These are phyloP conservation scores for Lomentospora prolificans DNA, from an alignment of 2,329 filamentous ascomycete species.

Conservation along the genomic window DNA sequence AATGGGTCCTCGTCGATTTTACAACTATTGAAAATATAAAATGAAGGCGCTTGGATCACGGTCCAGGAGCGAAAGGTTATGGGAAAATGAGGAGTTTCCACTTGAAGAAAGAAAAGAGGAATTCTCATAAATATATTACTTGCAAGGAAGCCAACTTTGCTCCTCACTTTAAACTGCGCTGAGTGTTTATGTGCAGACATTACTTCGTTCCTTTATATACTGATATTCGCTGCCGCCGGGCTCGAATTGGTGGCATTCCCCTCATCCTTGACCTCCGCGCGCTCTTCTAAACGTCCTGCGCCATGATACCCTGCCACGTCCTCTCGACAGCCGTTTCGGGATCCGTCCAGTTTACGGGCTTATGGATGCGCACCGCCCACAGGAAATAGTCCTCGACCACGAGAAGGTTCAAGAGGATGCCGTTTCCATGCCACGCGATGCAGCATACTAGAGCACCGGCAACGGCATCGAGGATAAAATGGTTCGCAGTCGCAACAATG, in stretches of 20 bases:
- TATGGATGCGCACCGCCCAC: conserved; percentile 52
- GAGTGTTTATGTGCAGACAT: not conserved
- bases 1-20: too few species aligned
- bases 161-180: not conserved
- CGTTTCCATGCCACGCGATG: conserved; percentile 50
- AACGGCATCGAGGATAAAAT: conserved; percentile 62
- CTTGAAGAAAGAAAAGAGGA: not conserved
- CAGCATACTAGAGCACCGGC: conserved; percentile 57
- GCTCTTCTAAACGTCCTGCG: conserved; percentile 13
- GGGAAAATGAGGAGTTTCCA: not conserved
- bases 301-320: conserved; percentile 19
- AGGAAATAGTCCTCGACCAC: conserved; percentile 60
- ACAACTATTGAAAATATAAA: not conserved
- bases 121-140: not conserved
- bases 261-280: not conserved
- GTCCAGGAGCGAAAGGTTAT: too few species aligned
- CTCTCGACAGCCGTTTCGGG: conserved; percentile 25
- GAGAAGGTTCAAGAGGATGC: conserved; percentile 50
- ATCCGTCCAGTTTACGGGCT: conserved; percentile 39
- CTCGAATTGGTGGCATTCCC: not conserved
- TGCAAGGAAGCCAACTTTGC: not conserved
- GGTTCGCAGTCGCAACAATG: conserved; percentile 63
- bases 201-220: not conserved
- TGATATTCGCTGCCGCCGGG: not conserved
- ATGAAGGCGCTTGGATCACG: not conserved